phyloP scores from a whole-genome alignment of 441 rosid genomes.

The Manihot esculenta region DNA sequence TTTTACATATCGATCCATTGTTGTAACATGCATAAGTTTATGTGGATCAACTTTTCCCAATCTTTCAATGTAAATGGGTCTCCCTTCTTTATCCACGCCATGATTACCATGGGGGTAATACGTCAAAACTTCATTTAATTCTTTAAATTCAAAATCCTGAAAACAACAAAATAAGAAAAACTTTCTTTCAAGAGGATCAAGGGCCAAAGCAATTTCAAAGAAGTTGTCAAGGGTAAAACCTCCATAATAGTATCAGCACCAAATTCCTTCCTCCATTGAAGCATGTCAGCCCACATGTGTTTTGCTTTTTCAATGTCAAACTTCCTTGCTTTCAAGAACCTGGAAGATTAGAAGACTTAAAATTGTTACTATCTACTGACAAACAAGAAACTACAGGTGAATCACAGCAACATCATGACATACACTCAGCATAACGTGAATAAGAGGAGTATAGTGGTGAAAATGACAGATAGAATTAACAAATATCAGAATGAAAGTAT shows the following conservation, averaged over 20 bases:
- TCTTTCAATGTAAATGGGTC: slow-evolving; percentile 92
- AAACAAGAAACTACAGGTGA: not conserved
- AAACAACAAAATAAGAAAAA: slow-evolving; percentile 15
- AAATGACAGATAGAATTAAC: not conserved
- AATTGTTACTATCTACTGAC: not conserved
- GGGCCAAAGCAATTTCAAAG: slow-evolving; percentile 14
- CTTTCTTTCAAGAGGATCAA: not conserved
- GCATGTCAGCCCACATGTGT: slow-evolving; percentile 99
- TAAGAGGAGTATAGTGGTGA: not conserved
- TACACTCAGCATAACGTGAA: not conserved
- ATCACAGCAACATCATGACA: not conserved
- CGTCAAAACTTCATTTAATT: slow-evolving; percentile 71
- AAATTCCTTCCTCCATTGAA: slow-evolving; percentile 97
- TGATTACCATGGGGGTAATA: slow-evolving; percentile 96
- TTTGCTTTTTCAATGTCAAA: slow-evolving; percentile 94
- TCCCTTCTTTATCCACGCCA: slow-evolving; percentile 97
- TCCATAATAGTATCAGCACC: slow-evolving; percentile 79
- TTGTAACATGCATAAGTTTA: slow-evolving; percentile 93
- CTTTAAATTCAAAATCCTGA: slow-evolving; percentile 82
- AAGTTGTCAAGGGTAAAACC: slow-evolving; percentile 40
- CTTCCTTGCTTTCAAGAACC: slow-evolving; percentile 96
- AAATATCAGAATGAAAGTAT: not conserved
- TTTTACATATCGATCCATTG: slow-evolving; percentile 80
- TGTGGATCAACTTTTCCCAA: slow-evolving; percentile 89
- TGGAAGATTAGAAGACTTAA: slow-evolving; percentile 22